phyloP scores from a whole-genome alignment of 768 basidiomycete genomes.

The Phanerodontia chrysosporium region DNA sequence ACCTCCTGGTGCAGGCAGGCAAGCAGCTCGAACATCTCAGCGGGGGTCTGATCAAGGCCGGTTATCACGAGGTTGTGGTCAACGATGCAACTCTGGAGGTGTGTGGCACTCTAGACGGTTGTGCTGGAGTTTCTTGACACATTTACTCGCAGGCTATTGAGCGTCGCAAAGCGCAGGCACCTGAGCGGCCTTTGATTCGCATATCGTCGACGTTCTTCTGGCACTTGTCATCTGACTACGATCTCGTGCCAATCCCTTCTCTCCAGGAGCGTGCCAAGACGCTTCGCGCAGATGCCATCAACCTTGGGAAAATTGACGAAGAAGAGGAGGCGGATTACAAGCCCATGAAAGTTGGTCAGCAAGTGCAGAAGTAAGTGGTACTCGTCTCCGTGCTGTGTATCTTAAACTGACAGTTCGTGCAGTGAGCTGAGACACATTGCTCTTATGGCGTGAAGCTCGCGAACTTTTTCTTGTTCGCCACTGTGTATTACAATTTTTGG shows the following conservation, averaged over 20 bases:
- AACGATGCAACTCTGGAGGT: conserved; percentile 76
- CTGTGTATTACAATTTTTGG: not conserved
- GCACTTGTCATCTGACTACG: conserved; percentile 84
- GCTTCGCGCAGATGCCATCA: conserved; percentile 37
- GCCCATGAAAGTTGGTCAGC: conserved; percentile 84
- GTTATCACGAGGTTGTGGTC: conserved; percentile 93
- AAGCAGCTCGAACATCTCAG: conserved; percentile 90
- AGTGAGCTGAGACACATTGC: conserved; percentile 83
- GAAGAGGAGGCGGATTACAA: conserved; percentile 45
- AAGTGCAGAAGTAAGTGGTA: conserved; percentile 71
- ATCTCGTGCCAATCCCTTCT: conserved; percentile 60
- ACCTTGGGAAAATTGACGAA: conserved; percentile 33
- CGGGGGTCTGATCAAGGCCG: conserved; percentile 85
- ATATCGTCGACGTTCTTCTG: conserved; percentile 97
- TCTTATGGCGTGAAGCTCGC: conserved; percentile 55
- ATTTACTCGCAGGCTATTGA: conserved; percentile 50
- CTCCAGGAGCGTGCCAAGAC: conserved; percentile 46
- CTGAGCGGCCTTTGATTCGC: conserved; percentile 85
- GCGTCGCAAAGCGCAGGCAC: conserved; percentile 48
- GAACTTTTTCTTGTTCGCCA: not conserved
- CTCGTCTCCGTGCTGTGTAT: not conserved
- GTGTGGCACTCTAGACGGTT: no score
- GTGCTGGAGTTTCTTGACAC: not conserved
- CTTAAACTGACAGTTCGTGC: conserved; percentile 3
- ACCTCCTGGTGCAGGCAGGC: conserved; percentile 90